Evolutionary conservation across 306 rosid species (phyloP).

Genomic region (Dalbergia oliveri): DNA sequence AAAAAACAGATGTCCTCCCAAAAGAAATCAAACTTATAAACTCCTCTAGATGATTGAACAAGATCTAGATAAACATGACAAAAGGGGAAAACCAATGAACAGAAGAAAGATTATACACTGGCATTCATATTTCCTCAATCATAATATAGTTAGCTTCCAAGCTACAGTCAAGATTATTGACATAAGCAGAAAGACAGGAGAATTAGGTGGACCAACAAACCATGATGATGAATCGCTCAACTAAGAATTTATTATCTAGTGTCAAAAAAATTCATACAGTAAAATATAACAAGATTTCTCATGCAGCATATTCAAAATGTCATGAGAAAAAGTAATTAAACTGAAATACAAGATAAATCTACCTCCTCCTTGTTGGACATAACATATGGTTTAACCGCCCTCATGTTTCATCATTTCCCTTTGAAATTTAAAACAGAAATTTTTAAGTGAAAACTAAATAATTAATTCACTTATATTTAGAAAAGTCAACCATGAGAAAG

Average conservation of each 20-base stretch:
- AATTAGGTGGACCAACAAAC: background rate
- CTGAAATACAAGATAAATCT: constrained; percentile 27
- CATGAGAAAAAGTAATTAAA: constrained; percentile 2
- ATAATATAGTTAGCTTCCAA: constrained; percentile 9
- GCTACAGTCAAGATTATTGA: background rate
- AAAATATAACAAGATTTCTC: constrained; percentile 13
- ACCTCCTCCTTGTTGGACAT: constrained; percentile 36
- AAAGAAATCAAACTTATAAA: background rate
- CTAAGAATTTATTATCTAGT: constrained; percentile 11
- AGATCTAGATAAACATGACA: background rate
- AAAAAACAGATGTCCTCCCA: background rate
- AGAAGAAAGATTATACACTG: too few species aligned
- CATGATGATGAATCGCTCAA: background rate
- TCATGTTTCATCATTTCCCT: constrained; percentile 63
- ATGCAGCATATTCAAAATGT: constrained; percentile 32
- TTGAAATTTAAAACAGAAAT: constrained; percentile 48
- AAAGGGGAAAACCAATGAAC: too few species aligned
- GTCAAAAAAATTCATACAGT: background rate
- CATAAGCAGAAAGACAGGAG: background rate
- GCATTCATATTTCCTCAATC: background rate
- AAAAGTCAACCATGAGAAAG: background rate
- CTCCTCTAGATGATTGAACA: constrained; percentile 7
- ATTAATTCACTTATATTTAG: background rate
- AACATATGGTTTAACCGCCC: background rate
- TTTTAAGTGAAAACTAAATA: background rate